Evolutionary conservation across 208 protist species (phyloP).

Genomic region (Polymyxa betae): DNA sequence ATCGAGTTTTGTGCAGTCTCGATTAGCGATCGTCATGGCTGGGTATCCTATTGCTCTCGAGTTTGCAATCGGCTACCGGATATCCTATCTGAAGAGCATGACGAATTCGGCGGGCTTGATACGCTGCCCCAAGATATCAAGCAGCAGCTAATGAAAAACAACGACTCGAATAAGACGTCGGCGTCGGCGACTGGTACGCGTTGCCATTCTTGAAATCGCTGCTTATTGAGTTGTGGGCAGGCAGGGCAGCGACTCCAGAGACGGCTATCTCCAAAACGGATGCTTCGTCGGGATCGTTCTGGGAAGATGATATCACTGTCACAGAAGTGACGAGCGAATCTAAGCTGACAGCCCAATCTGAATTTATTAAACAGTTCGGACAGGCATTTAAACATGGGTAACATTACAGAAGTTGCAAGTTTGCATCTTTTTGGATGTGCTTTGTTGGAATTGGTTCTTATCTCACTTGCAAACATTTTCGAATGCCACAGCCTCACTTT

Average conservation of each 20-base stretch:
- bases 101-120: neutral
- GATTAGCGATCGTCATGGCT: conserved; percentile 22
- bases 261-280: neutral
- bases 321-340: neutral
- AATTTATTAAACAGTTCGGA: conserved; percentile 25
- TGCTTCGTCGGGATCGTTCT: neutral
- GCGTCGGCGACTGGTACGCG: too few relatives aligned
- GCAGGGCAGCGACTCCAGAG: too few relatives aligned
- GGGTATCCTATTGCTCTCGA: neutral
- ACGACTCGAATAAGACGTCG: neutral
- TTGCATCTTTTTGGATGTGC: neutral
- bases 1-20: conserved; percentile 14
- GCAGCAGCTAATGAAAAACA: conserved; percentile 19
- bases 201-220: too few relatives aligned
- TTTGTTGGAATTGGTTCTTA: too few relatives aligned
- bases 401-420: neutral
- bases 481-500: too few relatives aligned
- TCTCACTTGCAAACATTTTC: too few relatives aligned
- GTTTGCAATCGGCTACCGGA: neutral
- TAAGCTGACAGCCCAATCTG: neutral
- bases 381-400: conserved; percentile 26
- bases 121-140: conserved; percentile 22
- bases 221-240: too few relatives aligned
- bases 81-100: neutral
- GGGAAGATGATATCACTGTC: neutral